Evolutionary conservation across 192 early-diverging fungal species (phyloP), one percentile per base, ranked within the genome.

Genomic region (Backusella tuberculispora): DNA sequence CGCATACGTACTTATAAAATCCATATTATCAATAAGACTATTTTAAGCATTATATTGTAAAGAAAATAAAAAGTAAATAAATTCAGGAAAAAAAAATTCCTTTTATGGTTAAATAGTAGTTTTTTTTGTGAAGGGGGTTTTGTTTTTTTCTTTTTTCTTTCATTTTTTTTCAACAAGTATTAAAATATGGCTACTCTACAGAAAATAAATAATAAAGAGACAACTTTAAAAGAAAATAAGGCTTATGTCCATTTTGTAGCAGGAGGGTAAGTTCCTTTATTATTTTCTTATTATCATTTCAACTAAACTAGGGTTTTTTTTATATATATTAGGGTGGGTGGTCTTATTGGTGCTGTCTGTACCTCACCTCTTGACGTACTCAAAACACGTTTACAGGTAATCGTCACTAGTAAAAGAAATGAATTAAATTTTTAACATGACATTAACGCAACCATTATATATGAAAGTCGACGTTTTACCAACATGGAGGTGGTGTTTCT

Each of bases 351-450:
- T 40, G 97, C 97, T 21, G 75, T 95, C 0, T 86, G 91, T 1
- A 97, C 95, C 29, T 97, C 93, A 56, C 97, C 97, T 0, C 85
- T 99, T 38, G 97, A 99, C 76, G 95, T 99, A 13, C 90, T 98
- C 60, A 97, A 96, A 74, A 98, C 96, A 6, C 90, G 96, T 38
- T 84, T 97, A 74, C 97, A 99, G 86, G 93, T 93, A 74, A 75
- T 66, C 43, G 76, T 17, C 24, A 1, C n/a, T n/a, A n/a, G n/a
- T n/a, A n/a, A n/a, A n/a, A n/a, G n/a, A n/a, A n/a, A n/a, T n/a
- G 7, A 24, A 3, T 9, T 2, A 21, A 21, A 24, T 8, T 12
- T 10, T 24, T 21, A 56, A 56, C 8, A 0, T 1, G 8, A 6
- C 3, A 24, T 56, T 38, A 38, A 38, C 21, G 24, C 26, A 48